phyloP scores from a whole-genome alignment of 2,329 filamentous ascomycete species.

The Teratosphaeria zuluensis region DNA sequence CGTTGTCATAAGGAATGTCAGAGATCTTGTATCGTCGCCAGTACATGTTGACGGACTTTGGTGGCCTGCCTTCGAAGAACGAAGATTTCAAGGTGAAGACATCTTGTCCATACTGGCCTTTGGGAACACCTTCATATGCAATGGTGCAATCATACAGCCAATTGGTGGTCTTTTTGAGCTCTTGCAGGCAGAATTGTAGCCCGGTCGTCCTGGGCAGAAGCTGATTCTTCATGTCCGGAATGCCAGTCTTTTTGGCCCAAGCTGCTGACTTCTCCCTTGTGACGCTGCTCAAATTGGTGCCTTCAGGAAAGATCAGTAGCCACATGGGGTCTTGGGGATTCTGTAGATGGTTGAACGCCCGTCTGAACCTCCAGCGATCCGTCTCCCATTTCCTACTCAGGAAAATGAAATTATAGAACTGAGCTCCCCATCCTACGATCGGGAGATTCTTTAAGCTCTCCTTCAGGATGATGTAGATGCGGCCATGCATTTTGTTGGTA shows the following conservation, averaged over 20 bases:
- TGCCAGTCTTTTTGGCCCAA: slow-evolving; percentile 68
- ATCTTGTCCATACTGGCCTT: slow-evolving; percentile 72
- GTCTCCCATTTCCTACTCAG: slow-evolving; percentile 81
- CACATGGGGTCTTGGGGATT: slow-evolving; percentile 72
- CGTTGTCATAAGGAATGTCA: slow-evolving; percentile 70
- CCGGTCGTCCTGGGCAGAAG: slow-evolving; percentile 74
- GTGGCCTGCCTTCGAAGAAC: slow-evolving; percentile 78
- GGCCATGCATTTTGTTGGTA: slow-evolving; percentile 71
- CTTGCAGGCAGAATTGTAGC: slow-evolving; percentile 66
- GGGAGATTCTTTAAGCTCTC: slow-evolving; percentile 77
- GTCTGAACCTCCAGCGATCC: slow-evolving; percentile 65
- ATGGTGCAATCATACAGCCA: slow-evolving; percentile 91
- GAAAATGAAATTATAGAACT: slow-evolving; percentile 85
- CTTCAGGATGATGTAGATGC: slow-evolving; percentile 84
- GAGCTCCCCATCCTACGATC: slow-evolving; percentile 68
- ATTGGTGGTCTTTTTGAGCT: slow-evolving; percentile 64
- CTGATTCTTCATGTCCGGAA: slow-evolving; percentile 63
- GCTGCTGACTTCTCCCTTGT: slow-evolving; percentile 59
- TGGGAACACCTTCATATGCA: slow-evolving; percentile 88
- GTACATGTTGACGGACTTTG: slow-evolving; percentile 93
- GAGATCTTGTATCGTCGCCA: slow-evolving; percentile 78
- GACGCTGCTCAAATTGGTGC: slow-evolving; percentile 67
- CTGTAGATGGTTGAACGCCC: slow-evolving; percentile 63
- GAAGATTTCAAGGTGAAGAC: slow-evolving; percentile 80
- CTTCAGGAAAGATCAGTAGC: slow-evolving; percentile 80